These are phyloP conservation scores for Penicillium canariense DNA, from an alignment of 495 filamentous ascomycete species.

Conservation along the genomic window DNA sequence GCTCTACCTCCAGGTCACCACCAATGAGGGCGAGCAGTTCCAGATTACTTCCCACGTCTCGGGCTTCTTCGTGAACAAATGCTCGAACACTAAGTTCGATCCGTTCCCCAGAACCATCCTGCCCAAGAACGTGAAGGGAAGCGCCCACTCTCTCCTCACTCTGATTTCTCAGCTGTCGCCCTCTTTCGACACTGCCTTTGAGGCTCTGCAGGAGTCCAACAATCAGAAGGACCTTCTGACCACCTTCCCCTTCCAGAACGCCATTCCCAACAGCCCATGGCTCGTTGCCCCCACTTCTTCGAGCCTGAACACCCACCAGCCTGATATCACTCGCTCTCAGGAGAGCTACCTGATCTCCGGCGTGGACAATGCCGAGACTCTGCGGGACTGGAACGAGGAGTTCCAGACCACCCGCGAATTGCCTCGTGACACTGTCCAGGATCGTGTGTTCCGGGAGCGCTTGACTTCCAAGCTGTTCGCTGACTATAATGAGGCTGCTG, in stretches of 20 bases:
- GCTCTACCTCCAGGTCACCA: slow-evolving; percentile 83
- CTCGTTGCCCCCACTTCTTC: slow-evolving; percentile 68
- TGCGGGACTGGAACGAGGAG: slow-evolving; percentile 99
- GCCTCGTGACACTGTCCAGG: slow-evolving; percentile 87
- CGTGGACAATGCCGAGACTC: slow-evolving; percentile 86
- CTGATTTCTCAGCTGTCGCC: slow-evolving; percentile 76
- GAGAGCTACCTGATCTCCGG: slow-evolving; percentile 89
- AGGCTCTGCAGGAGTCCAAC: slow-evolving; percentile 73
- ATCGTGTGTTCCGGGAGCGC: slow-evolving; percentile 93
- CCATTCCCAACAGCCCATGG: slow-evolving; percentile 91
- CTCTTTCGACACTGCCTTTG: slow-evolving; percentile 73
- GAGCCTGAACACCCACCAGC: slow-evolving; percentile 63
- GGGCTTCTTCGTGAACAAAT: slow-evolving; percentile 96
- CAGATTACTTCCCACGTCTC: slow-evolving; percentile 91
- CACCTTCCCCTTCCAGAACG: slow-evolving; percentile 92
- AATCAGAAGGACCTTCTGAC: slow-evolving; percentile 81
- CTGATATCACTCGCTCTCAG: slow-evolving; percentile 86
- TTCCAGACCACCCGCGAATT: slow-evolving; percentile 96
- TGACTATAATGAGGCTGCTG: slow-evolving; percentile 94
- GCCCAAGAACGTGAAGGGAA: slow-evolving; percentile 55
- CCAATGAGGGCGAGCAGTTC: slow-evolving; percentile 87
- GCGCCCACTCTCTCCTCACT: slow-evolving; percentile 82
- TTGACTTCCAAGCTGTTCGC: slow-evolving; percentile 94
- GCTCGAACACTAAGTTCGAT: slow-evolving; percentile 86
- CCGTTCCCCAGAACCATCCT: slow-evolving; percentile 67